These are phyloP conservation scores for Hanseniaspora vineae DNA, from an alignment of 805 yeast species.

Conservation along the genomic window DNA sequence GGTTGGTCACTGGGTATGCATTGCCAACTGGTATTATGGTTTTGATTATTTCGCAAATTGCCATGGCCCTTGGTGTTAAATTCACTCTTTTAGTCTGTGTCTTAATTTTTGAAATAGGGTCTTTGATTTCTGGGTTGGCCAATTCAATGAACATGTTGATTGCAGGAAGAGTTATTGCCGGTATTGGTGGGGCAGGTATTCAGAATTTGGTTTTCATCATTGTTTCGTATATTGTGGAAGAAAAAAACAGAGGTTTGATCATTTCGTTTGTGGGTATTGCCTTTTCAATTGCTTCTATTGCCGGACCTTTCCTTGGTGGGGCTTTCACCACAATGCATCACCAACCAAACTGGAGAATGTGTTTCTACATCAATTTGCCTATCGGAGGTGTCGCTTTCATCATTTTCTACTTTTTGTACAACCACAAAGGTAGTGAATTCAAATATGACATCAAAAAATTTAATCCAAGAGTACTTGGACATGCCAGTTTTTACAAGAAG, in stretches of 20 bases:
- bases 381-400: conserved; percentile 35
- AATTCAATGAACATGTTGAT: conserved; percentile 45
- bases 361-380: conserved; percentile 59
- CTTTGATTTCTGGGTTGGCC: conserved; percentile 44
- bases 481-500: not conserved
- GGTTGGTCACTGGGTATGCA: conserved; percentile 45
- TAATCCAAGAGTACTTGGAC: not conserved
- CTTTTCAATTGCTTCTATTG: conserved; percentile 37
- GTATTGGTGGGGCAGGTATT: conserved; percentile 61
- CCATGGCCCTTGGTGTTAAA: conserved; percentile 47
- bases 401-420: conserved; percentile 9
- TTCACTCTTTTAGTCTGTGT: conserved; percentile 34
- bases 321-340: conserved; percentile 35
- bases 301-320: conserved; percentile 60
- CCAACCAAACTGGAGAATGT: conserved; percentile 61
- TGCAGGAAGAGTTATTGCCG: conserved; percentile 60
- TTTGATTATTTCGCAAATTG: conserved; percentile 45
- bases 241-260: conserved; percentile 14
- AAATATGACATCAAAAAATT: not conserved
- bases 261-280: conserved; percentile 16
- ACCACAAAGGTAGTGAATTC: conserved; percentile 1
- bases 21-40: conserved; percentile 41
- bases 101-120: conserved; percentile 46
- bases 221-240: conserved; percentile 26
- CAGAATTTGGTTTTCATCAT: conserved; percentile 45